Evolutionary conservation across 2,329 filamentous ascomycete species (phyloP).

Genomic region (Exophiala calicioides): DNA sequence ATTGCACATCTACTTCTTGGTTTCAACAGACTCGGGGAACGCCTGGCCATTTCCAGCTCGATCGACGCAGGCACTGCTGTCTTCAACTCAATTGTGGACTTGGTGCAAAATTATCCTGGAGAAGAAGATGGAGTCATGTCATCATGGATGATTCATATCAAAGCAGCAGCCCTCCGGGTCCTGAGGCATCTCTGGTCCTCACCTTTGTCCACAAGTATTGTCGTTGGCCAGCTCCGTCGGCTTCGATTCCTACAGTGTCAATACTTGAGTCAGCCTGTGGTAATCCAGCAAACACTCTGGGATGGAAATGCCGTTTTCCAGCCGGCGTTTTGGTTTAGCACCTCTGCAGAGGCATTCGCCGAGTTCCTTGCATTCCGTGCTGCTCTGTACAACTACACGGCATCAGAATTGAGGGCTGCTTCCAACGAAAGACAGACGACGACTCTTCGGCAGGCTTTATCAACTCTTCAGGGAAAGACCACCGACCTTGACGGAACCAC

Average conservation of each 20-base stretch:
- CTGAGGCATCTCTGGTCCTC: conserved; percentile 82
- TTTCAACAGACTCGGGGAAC: conserved; percentile 72
- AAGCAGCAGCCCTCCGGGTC: conserved; percentile 69
- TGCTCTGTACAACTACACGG: conserved; percentile 79
- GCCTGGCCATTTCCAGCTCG: conserved; percentile 52
- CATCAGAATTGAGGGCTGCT: conserved; percentile 78
- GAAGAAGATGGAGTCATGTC: conserved; percentile 61
- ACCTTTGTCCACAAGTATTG: conserved; percentile 71
- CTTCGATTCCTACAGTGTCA: conserved; percentile 79
- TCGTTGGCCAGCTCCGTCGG: conserved; percentile 75
- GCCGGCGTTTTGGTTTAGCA: conserved; percentile 67
- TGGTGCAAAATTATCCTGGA: conserved; percentile 70
- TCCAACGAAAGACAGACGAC: conserved; percentile 70
- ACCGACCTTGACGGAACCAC: conserved; percentile 67
- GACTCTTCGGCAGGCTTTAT: conserved; percentile 65
- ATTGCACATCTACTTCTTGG: conserved; percentile 90
- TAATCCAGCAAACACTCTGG: conserved; percentile 71
- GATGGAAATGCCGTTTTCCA: conserved; percentile 64
- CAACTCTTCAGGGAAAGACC: conserved; percentile 71
- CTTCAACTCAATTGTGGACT: conserved; percentile 76
- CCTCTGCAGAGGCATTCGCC: conserved; percentile 68
- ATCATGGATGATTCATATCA: conserved; percentile 69
- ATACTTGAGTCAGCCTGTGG: conserved; percentile 69
- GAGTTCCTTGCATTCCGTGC: conserved; percentile 78
- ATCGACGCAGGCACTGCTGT: conserved; percentile 71